Evolutionary conservation across 1,284 basidiomycete species (phyloP), one percentile per base, ranked within the genome.

Genomic region (Heimioporus punctisporus): DNA sequence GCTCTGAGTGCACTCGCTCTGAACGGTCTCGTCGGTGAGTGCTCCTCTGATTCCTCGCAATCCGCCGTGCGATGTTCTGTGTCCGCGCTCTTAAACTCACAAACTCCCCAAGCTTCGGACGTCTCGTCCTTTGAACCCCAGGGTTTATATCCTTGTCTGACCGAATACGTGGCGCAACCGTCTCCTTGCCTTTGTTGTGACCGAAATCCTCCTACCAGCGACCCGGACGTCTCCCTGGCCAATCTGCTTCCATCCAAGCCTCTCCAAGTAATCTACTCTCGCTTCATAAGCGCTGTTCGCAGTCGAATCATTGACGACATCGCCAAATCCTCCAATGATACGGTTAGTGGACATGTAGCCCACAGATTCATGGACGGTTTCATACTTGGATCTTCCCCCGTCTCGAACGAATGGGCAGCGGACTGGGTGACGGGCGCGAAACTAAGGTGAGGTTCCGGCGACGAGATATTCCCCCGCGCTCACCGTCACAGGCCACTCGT

Each of bases 351-450:
- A 56, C 60, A 59, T 73, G 74, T 59, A 48, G 46, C 66, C 63
- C 47, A 76, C 72, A 76, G 83, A 42, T 73, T 84, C 45, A 79
- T 77, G 64, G 75, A 76, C 48, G 88, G 89, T 0, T 82, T 91
- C 61, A 64, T 90, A 17, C 76, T 90, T 21, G 73, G 77, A 46
- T 73, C 79, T 26, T 63, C 70, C 2, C 66, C 73, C 23, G 60
- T 72, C 10, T 68, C 73, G 3, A 79, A 75, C 25, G 82, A 85
- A 65, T 90, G 88, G 88, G 77, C 78, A 25, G 64, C 73, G 15
- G 80, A 80, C 15, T 90, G 88, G 88, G 77, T 86, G 39, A 76
- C 81, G 58, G 76, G 77, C 54, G 70, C 77, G 6, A 73, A 71
- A 26, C 73, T 75, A 30, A 76, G 82, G 82, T 80, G 57, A 48